Conservation (phyloP, 2,329 filamentous ascomycete genomes). For the Colletotrichum cordylinicola region DNA sequence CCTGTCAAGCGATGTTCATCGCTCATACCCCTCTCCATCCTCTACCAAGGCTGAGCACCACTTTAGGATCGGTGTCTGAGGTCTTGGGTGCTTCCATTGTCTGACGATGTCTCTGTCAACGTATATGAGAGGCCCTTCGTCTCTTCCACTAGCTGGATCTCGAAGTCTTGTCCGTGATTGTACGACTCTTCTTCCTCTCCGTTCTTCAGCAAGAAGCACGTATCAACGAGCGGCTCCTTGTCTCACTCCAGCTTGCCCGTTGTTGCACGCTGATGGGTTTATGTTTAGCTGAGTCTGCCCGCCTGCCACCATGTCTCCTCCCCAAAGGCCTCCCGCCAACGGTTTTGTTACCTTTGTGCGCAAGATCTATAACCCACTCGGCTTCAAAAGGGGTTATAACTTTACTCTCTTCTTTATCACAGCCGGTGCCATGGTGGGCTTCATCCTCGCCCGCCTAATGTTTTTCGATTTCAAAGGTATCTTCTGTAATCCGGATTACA, state of each 20-base stretch:
- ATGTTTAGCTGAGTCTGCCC: not conserved
- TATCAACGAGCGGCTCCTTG: not conserved
- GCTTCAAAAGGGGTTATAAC: constrained; percentile 64
- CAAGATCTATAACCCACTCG: constrained; percentile 49
- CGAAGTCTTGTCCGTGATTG: not conserved
- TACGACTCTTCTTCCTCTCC: not conserved
- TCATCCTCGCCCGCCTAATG: constrained; percentile 51
- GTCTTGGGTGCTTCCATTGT: not conserved
- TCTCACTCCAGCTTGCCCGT: not conserved
- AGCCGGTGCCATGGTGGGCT: constrained; percentile 49
- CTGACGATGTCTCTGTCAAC: not conserved
- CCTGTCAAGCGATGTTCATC: not conserved
- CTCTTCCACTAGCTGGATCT: not conserved
- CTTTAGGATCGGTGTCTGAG: not conserved
- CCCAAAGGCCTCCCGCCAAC: constrained; percentile 17
- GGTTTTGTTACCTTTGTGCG: constrained; percentile 25
- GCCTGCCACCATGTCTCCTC: not conserved
- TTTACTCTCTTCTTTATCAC: constrained; percentile 60
- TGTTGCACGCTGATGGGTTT: not conserved
- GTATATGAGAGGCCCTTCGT: not conserved
- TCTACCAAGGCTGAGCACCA: not conserved
- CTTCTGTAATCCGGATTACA: constrained; percentile 34
- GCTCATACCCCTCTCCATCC: not conserved
- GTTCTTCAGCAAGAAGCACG: constrained; percentile 13
- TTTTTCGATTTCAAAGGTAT: constrained; percentile 50